Evolutionary conservation across 1,139 yeast genomes (phyloP).

Genomic region (Kurtzmaniella natalensis): DNA sequence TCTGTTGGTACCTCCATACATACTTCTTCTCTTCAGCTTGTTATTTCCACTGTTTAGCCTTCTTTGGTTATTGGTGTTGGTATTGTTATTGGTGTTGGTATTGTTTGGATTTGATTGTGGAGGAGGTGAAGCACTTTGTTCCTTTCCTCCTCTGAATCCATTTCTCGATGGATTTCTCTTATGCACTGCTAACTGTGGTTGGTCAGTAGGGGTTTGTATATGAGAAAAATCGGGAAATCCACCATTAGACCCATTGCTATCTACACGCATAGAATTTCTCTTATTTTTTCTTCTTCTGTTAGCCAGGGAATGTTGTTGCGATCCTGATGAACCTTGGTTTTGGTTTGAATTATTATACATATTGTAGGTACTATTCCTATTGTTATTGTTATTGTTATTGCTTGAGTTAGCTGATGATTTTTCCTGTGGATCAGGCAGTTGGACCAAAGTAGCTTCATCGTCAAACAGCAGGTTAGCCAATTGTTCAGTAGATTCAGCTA

Average conservation of each 20-base stretch:
- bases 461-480: slow-evolving; percentile 26
- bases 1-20: slow-evolving; percentile 13
- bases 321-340: slow-evolving; percentile 21
- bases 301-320: slow-evolving; percentile 15
- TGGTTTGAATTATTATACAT: slow-evolving; percentile 15
- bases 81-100: slow-evolving; percentile 5
- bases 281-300: slow-evolving; percentile 28
- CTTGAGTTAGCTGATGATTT: slow-evolving; percentile 5
- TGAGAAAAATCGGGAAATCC: slow-evolving; percentile 17
- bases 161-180: slow-evolving; percentile 12
- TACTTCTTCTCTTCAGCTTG: slow-evolving; percentile 19
- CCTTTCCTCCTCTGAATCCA: slow-evolving; percentile 5
- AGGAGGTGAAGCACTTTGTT: slow-evolving; percentile 23
- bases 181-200: slow-evolving; percentile 19
- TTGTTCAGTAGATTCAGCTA: slow-evolving; percentile 31
- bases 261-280: slow-evolving; percentile 28
- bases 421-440: slow-evolving; percentile 21
- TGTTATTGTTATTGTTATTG: slow-evolving; percentile 8
- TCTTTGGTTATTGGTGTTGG: no score
- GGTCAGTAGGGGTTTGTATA: slow-evolving; percentile 18
- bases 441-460: slow-evolving; percentile 34
- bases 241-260: slow-evolving; percentile 13
- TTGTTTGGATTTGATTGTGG: slow-evolving; percentile 14
- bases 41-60: slow-evolving; percentile 10
- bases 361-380: slow-evolving; percentile 9